Percentiles rank a stretch among this genome's conserved stretches.
These are phyloP conservation scores for Edaphochlamys debaryana DNA, from an alignment of 139 green algal genomes.

Conservation along the genomic window DNA sequence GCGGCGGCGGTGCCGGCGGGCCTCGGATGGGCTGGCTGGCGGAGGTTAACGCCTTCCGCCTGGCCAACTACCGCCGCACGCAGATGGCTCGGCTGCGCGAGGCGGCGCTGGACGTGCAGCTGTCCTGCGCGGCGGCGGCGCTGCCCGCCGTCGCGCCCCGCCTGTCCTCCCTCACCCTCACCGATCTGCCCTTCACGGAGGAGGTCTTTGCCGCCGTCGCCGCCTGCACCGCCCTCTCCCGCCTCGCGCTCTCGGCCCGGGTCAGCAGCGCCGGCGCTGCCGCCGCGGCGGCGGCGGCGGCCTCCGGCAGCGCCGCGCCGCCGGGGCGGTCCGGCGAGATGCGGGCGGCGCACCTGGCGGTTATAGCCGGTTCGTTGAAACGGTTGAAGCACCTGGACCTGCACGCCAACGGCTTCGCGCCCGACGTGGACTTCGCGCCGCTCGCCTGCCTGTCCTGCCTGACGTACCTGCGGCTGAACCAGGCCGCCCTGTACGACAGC, in stretches of 20 bases:
- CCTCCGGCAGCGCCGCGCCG: background rate
- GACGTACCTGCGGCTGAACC: constrained; percentile 16
- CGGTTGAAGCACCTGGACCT: constrained; percentile 17
- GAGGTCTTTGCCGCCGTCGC: background rate
- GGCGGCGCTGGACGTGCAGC: background rate
- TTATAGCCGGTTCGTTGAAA: background rate
- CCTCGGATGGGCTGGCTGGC: no score
- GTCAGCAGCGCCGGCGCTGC: background rate
- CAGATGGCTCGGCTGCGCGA: background rate
- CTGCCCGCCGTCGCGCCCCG: background rate
- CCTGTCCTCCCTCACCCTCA: background rate
- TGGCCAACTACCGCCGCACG: no score
- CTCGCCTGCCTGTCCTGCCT: background rate
- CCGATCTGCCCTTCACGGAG: background rate
- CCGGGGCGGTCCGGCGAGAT: background rate
- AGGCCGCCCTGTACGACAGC: background rate
- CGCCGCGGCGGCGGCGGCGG: no score
- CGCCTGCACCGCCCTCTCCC: background rate
- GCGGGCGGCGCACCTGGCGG: background rate
- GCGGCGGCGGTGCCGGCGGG: background rate
- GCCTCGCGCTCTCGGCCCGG: constrained; percentile 10
- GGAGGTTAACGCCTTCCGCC: no score
- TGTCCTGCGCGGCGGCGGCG: background rate
- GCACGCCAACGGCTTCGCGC: background rate
- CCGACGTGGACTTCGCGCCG: background rate